These are phyloP conservation scores for Peronospora tabacina DNA, from an alignment of 352 stramenopile genomes.

Conservation along the genomic window DNA sequence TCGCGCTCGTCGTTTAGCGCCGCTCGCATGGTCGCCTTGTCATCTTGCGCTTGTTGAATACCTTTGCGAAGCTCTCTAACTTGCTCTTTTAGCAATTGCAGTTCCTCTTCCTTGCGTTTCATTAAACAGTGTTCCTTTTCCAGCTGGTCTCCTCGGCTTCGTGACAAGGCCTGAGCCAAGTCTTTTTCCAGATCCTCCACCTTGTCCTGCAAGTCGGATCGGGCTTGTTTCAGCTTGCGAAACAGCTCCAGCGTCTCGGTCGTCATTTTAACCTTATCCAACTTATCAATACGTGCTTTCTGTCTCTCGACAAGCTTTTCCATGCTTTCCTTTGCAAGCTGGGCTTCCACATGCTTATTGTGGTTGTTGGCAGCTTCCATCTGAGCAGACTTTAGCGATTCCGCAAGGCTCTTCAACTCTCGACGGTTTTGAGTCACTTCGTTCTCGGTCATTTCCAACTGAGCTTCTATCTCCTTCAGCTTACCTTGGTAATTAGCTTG, in stretches of 20 bases:
- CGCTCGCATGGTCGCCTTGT: conserved; percentile 30
- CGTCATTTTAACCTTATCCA: conserved; percentile 82
- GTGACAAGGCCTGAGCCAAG: conserved; percentile 14
- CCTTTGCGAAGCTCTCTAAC: conserved; percentile 36
- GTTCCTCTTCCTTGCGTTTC: conserved; percentile 39
- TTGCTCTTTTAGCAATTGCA: conserved; percentile 31
- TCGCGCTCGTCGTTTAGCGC: conserved; percentile 34
- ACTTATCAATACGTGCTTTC: conserved; percentile 59
- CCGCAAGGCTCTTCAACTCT: conserved; percentile 41
- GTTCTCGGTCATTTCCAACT: conserved; percentile 47
- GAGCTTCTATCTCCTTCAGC: conserved; percentile 29
- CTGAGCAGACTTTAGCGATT: conserved; percentile 49
- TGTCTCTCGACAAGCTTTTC: conserved; percentile 45
- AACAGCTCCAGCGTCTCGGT: conserved; percentile 63
- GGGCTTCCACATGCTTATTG: conserved; percentile 35
- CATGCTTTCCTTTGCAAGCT: conserved; percentile 38
- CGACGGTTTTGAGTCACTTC: conserved; percentile 39
- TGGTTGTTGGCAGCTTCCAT: conserved; percentile 48
- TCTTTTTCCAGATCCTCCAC: conserved; percentile 36
- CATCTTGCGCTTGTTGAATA: conserved; percentile 19
- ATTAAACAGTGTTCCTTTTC: conserved; percentile 22
- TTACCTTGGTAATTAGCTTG: conserved; percentile 23
- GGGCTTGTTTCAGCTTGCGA: conserved; percentile 55
- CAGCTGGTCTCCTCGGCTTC: conserved; percentile 7
- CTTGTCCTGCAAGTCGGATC: conserved; percentile 38